Conservation (phyloP, 2,329 filamentous ascomycete genomes). For the Aspergillus puulaauensis region DNA sequence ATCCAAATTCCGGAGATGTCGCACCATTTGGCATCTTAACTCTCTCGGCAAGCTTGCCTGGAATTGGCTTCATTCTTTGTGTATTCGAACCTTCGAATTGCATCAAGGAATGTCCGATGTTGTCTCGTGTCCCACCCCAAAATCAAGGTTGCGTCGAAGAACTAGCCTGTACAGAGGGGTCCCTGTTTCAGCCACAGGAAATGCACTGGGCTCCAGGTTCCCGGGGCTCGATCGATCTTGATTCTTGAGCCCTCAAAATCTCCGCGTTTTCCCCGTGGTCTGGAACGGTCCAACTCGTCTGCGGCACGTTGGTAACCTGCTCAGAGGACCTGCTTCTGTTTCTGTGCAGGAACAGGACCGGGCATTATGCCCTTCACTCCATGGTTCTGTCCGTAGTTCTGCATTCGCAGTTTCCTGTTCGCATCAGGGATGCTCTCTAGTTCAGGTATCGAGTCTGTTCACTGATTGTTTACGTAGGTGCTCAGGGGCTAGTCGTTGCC, state of each 20-base stretch:
- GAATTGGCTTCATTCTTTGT: not conserved
- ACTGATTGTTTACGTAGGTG: too few species aligned
- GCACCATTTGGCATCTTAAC: not conserved
- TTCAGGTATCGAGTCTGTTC: too few species aligned
- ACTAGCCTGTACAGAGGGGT: not conserved
- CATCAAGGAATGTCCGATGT: not conserved
- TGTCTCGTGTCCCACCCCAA: not conserved
- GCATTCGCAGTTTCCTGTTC: too few species aligned
- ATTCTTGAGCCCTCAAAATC: not conserved
- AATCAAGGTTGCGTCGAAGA: not conserved
- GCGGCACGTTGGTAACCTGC: too few species aligned
- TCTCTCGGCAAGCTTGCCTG: not conserved
- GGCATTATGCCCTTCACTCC: too few species aligned
- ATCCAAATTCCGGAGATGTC: not conserved
- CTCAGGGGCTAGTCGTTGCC: too few species aligned
- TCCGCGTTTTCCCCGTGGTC: not conserved
- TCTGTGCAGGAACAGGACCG: not conserved
- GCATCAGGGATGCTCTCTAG: too few species aligned
- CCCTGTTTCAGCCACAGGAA: not conserved
- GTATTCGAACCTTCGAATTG: not conserved
- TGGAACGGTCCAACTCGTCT: not conserved
- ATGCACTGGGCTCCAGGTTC: not conserved
- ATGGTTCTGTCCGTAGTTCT: too few species aligned
- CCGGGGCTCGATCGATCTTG: not conserved
- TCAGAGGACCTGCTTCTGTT: not conserved